phyloP scores from a whole-genome alignment of 1,284 basidiomycete genomes.

The Cutaneotrichosporon mucoides region DNA sequence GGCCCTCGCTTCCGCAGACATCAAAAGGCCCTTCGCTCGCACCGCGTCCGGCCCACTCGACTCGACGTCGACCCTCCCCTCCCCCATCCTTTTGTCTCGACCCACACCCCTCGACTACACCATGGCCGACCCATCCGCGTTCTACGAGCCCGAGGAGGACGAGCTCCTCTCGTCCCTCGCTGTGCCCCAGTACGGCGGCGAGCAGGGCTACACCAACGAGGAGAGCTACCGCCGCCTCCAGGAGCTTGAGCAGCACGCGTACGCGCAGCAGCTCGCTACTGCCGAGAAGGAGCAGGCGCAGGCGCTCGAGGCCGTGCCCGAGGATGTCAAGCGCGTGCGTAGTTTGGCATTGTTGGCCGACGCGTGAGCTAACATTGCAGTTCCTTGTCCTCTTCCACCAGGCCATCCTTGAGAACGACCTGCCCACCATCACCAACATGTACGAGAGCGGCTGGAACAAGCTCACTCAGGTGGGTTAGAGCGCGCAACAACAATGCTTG shows the following conservation, averaged over 20 bases:
- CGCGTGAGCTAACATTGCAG: slow-evolving; percentile 46
- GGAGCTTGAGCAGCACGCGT: slow-evolving; percentile 41
- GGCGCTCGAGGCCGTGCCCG: slow-evolving; percentile 44
- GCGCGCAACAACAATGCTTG: no score
- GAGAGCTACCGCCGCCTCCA: slow-evolving; percentile 41
- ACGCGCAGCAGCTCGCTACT: slow-evolving; percentile 35
- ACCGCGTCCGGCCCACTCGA: not conserved
- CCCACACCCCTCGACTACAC: slow-evolving; percentile 3
- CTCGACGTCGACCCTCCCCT: not conserved
- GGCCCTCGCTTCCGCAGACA: slow-evolving; percentile 1
- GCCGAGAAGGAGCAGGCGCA: slow-evolving; percentile 35
- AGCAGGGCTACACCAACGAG: slow-evolving; percentile 28
- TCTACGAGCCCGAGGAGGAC: slow-evolving; percentile 48
- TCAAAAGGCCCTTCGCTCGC: slow-evolving; percentile 4
- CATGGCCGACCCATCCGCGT: slow-evolving; percentile 48
- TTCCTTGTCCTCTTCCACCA: slow-evolving; percentile 89
- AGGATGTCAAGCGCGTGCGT: slow-evolving; percentile 49
- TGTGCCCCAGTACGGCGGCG: slow-evolving; percentile 31
- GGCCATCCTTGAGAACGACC: slow-evolving; percentile 71
- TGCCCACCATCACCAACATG: slow-evolving; percentile 80
- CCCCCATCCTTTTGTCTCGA: not conserved
- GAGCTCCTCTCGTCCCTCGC: slow-evolving; percentile 46
- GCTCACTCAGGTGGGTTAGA: slow-evolving; percentile 57
- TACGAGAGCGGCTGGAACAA: slow-evolving; percentile 97
- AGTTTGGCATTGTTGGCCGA: not conserved